Percentiles rank a stretch among this genome's conserved stretches.
These are phyloP conservation scores for Chamaecyparis obtusa DNA, from an alignment of 75 land plant genomes.

Conservation along the genomic window DNA sequence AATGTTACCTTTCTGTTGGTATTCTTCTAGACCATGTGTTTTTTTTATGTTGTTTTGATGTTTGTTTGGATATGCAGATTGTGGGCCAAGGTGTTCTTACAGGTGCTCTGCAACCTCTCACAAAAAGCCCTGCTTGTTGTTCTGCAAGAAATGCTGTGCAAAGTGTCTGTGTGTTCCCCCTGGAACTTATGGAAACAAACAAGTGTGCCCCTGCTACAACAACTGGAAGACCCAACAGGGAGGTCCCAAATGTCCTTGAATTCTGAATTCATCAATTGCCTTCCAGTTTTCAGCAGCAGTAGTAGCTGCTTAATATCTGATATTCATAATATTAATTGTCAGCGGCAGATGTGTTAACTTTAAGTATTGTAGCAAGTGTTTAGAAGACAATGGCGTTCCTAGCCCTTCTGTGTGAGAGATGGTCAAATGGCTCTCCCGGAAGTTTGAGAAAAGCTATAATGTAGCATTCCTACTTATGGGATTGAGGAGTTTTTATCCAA, in stretches of 20 bases:
- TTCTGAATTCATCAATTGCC: not conserved
- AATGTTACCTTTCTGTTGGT: not conserved
- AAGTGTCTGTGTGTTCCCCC: slow-evolving; percentile 29
- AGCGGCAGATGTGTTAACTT: not conserved
- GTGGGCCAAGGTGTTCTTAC: slow-evolving; percentile 10
- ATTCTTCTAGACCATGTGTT: not conserved
- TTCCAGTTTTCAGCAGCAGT: not conserved
- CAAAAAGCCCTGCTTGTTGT: slow-evolving; percentile 21
- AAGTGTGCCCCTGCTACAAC: slow-evolving; percentile 34
- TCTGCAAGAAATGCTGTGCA: slow-evolving; percentile 26
- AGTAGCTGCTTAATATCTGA: not conserved
- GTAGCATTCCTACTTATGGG: not conserved
- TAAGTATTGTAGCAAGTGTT: not conserved
- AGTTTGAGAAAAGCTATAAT: not conserved
- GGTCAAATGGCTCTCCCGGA: not conserved
- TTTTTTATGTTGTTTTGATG: no score
- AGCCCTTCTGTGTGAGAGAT: not conserved
- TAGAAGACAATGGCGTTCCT: not conserved
- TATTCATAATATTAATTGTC: not conserved
- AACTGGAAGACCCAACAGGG: slow-evolving; percentile 26
- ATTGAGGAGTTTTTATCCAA: not conserved
- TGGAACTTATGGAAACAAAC: slow-evolving; percentile 26
- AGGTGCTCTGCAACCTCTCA: slow-evolving; percentile 16
- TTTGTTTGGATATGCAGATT: slow-evolving; percentile 7
- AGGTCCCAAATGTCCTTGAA: slow-evolving; percentile 27